Percentiles rank a stretch among this genome's conserved stretches.
These are phyloP conservation scores for Fusarium nygamai DNA, from an alignment of 2,329 filamentous ascomycete species.

Conservation along the genomic window DNA sequence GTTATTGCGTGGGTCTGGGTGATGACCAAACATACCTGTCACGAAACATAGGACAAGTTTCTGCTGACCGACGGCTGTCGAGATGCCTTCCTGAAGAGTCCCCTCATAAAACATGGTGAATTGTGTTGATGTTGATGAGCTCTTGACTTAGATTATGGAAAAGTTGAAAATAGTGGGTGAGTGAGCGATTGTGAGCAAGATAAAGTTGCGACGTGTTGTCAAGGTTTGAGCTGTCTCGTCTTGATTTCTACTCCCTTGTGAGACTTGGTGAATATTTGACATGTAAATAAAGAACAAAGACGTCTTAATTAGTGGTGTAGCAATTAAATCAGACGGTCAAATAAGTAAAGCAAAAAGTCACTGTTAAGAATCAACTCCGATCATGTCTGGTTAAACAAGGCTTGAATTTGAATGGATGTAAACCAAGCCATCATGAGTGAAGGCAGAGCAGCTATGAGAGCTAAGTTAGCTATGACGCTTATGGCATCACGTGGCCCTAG, in stretches of 20 bases:
- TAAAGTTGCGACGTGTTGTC: conserved; percentile 5
- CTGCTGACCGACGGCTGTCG: conserved; percentile 74
- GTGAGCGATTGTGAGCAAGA: background rate
- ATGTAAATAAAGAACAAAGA: background rate
- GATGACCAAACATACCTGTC: conserved; percentile 63
- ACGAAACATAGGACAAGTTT: conserved; percentile 90
- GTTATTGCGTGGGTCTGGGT: background rate
- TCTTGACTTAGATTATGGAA: background rate
- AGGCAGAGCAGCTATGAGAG: conserved; percentile 4
- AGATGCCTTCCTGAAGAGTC: conserved; percentile 82
- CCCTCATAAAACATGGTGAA: conserved; percentile 81
- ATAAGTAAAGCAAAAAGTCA: background rate
- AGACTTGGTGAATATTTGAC: background rate
- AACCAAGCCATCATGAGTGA: conserved; percentile 15
- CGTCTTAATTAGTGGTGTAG: background rate
- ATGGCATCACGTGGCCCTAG: conserved; percentile 23
- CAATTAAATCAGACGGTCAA: background rate
- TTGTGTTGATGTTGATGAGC: background rate
- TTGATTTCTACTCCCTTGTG: conserved; percentile 17
- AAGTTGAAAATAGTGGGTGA: background rate
- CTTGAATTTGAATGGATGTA: background rate
- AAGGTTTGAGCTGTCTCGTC: conserved; percentile 39
- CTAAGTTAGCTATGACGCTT: conserved; percentile 27
- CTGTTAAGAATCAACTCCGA: background rate
- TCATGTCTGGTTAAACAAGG: background rate